These are phyloP conservation scores for Begonia masoniana DNA, from an alignment of 306 rosid species.

Conservation along the genomic window DNA sequence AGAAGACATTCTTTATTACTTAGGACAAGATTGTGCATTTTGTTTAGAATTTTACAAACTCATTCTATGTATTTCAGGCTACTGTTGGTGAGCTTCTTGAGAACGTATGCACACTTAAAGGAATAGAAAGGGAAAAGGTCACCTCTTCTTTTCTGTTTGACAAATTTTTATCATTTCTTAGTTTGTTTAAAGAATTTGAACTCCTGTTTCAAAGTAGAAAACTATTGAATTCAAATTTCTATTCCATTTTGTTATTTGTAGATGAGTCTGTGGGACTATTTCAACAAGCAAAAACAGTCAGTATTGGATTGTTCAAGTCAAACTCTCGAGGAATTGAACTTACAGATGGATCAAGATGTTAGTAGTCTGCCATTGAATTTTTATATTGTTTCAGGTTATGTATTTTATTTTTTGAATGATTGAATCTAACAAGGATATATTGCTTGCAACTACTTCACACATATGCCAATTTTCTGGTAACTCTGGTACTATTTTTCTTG, in stretches of 20 bases:
- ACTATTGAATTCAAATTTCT: too few species aligned
- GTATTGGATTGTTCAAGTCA: conserved; percentile 27
- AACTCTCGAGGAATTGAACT: conserved; percentile 67
- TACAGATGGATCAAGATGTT: conserved; percentile 88
- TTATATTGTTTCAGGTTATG: too few species aligned
- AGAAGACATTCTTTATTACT: too few species aligned
- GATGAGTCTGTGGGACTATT: conserved; percentile 81
- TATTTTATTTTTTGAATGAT: too few species aligned
- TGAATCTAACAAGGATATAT: too few species aligned
- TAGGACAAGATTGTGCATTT: too few species aligned
- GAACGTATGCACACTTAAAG: conserved; percentile 45
- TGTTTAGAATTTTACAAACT: conserved; percentile 3
- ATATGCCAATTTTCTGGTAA: too few species aligned
- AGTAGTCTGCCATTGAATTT: conserved; percentile 16
- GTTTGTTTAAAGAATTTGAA: too few species aligned
- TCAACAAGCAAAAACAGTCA: conserved; percentile 37
- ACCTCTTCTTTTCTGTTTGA: background rate
- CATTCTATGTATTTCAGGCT: conserved; percentile 38
- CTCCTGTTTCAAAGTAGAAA: too few species aligned
- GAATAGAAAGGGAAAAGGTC: conserved; percentile 56
- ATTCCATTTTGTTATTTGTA: conserved; percentile 4
- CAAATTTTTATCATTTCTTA: background rate
- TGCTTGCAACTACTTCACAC: too few species aligned
- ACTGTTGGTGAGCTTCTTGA: conserved; percentile 48
- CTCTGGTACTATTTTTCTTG: too few species aligned